Conservation (phyloP, 2,329 filamentous ascomycete species). For the Sporothrix phasma region DNA sequence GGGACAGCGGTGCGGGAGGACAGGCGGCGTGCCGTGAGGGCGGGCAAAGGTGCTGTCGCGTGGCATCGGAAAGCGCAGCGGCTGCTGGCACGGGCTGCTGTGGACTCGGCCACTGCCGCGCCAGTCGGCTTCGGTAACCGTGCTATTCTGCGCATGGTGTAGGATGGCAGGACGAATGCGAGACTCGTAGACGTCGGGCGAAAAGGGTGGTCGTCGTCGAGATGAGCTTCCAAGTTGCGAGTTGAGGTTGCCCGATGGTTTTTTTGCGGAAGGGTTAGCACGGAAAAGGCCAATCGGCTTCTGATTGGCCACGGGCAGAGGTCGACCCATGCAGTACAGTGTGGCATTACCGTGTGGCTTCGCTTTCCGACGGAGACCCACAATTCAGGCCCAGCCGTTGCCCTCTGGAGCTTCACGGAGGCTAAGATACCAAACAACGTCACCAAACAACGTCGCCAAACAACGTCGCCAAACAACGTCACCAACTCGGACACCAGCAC, state of each 20-base stretch:
- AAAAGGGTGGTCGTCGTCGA: neutral
- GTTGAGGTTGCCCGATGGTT: neutral
- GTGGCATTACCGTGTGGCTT: slow-evolving; percentile 15
- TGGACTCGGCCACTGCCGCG: neutral
- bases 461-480: neutral
- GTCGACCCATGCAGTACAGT: neutral
- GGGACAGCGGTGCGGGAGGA: neutral
- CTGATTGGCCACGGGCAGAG: slow-evolving; percentile 1
- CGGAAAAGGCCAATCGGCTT: neutral
- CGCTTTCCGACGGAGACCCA: neutral
- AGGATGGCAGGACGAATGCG: neutral
- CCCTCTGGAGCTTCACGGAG: neutral
- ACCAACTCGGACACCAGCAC: neutral
- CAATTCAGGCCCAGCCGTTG: too few species aligned
- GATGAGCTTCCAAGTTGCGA: neutral
- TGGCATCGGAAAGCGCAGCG: slow-evolving; percentile 3
- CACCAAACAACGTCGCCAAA: neutral
- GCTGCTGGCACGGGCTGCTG: neutral
- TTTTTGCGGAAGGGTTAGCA: neutral
- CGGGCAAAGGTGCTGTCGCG: neutral
- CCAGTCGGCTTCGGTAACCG: slow-evolving; percentile 23
- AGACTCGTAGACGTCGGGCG: neutral
- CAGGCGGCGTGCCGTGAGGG: neutral
- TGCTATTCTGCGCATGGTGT: slow-evolving; percentile 35
- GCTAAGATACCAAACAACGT: neutral